These are phyloP conservation scores for Fusarium ambrosium DNA, from an alignment of 2,329 filamentous ascomycete genomes.

Conservation along the genomic window DNA sequence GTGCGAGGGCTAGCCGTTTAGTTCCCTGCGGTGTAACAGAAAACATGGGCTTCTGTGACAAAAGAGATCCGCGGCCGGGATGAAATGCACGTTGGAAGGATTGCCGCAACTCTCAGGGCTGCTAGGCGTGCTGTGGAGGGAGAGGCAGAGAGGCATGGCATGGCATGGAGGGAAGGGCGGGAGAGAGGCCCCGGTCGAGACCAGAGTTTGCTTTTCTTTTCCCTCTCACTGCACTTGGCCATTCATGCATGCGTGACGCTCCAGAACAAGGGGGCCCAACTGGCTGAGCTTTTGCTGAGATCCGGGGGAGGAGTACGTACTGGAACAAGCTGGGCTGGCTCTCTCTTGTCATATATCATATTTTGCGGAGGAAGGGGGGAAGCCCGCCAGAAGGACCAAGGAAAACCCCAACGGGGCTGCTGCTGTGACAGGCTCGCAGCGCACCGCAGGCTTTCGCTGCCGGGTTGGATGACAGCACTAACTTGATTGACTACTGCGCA, in stretches of 20 bases:
- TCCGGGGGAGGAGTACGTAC: slow-evolving; percentile 1
- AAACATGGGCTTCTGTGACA: slow-evolving; percentile 31
- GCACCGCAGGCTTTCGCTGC: not conserved
- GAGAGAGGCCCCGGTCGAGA: not conserved
- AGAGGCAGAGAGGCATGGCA: slow-evolving; percentile 14
- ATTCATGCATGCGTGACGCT: slow-evolving; percentile 33
- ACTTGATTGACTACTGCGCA: not conserved
- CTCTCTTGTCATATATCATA: slow-evolving; percentile 33
- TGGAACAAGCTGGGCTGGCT: not conserved
- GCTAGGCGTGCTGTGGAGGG: slow-evolving; percentile 27
- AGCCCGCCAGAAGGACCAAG: slow-evolving; percentile 8
- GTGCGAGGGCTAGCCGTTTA: slow-evolving; percentile 8
- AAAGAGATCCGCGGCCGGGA: slow-evolving; percentile 44
- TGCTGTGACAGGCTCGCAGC: not conserved
- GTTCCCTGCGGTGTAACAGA: slow-evolving; percentile 42
- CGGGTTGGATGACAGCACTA: not conserved
- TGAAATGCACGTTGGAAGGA: slow-evolving; percentile 34
- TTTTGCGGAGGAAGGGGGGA: slow-evolving; percentile 19
- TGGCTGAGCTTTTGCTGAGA: slow-evolving; percentile 10
- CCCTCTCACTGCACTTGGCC: slow-evolving; percentile 11
- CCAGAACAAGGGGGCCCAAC: slow-evolving; percentile 12
- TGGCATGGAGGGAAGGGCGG: slow-evolving; percentile 9
- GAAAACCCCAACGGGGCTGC: slow-evolving; percentile 1
- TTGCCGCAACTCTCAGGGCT: slow-evolving; percentile 30
- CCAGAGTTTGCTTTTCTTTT: slow-evolving; percentile 22